Evolutionary conservation across 257 asterid species (phyloP).

Genomic region (Solanum medicagineum): DNA sequence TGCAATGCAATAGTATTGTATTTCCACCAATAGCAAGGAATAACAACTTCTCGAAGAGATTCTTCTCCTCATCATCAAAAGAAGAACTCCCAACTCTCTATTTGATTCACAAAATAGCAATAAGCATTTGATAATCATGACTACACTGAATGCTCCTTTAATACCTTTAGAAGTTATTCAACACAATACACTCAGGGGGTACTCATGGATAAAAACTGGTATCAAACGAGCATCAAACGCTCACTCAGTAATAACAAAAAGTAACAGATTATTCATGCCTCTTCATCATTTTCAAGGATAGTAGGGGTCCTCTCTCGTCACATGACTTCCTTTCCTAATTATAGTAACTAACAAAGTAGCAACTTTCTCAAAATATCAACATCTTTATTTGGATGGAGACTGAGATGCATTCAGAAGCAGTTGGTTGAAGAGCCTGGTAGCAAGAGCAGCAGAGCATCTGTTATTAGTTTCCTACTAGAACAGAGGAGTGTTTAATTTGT

Average conservation of each 20-base stretch:
- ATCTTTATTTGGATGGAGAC: neutral
- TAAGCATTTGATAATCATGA: neutral
- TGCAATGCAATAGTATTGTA: neutral
- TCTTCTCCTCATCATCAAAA: neutral
- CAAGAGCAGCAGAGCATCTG: neutral
- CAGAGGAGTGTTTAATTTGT: neutral
- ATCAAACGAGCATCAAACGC: neutral
- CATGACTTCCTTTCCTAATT: neutral
- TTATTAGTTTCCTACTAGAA: neutral
- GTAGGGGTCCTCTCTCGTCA: neutral
- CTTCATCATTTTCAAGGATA: neutral
- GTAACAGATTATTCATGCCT: neutral
- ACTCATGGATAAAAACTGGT: neutral
- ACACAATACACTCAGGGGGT: neutral
- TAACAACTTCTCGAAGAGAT: neutral
- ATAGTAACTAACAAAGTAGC: neutral
- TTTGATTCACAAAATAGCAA: neutral
- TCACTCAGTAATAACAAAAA: neutral
- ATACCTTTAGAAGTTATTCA: neutral
- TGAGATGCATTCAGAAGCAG: neutral
- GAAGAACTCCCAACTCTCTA: neutral
- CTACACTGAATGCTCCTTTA: neutral
- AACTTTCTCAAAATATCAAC: neutral
- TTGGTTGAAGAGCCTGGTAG: constrained; percentile 7
- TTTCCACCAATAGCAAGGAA: neutral